phyloP scores from a whole-genome alignment of 371 early-diverging fungal genomes.

The Lichtheimia ornata region DNA sequence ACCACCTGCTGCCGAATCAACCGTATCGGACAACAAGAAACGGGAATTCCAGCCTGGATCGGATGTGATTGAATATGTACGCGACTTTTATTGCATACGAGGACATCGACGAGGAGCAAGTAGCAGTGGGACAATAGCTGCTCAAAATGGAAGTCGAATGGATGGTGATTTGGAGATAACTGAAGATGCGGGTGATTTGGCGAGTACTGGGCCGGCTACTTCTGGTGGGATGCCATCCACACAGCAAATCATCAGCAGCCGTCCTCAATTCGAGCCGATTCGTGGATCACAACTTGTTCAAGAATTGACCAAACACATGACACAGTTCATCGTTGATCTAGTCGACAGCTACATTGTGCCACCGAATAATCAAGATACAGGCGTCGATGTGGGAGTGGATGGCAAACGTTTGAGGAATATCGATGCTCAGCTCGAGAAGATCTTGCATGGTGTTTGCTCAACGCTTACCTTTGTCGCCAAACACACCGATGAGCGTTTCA shows the following conservation, averaged over 20 bases:
- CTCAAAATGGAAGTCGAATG: conserved; percentile 1
- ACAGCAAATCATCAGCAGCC: conserved; percentile 12
- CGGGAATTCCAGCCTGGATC: conserved; percentile 26
- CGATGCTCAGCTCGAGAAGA: conserved; percentile 36
- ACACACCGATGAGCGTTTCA: conserved; percentile 19
- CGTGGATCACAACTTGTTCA: conserved; percentile 38
- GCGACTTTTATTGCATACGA: conserved; percentile 37
- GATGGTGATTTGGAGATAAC: conserved; percentile 2
- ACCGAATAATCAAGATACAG: conserved; percentile 21
- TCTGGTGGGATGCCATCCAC: conserved; percentile 3
- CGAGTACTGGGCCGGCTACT: conserved; percentile 14
- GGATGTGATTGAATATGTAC: conserved; percentile 37
- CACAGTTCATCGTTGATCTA: conserved; percentile 30
- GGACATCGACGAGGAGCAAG: conserved; percentile 3
- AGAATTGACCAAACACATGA: conserved; percentile 30
- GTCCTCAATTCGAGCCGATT: conserved; percentile 36
- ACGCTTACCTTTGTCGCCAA: conserved; percentile 23
- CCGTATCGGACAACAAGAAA: background rate
- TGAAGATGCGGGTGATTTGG: conserved; percentile 46
- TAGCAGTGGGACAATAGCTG: background rate
- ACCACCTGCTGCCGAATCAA: conserved; percentile 1
- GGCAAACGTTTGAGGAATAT: conserved; percentile 35
- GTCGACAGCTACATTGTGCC: conserved; percentile 34
- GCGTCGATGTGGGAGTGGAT: conserved; percentile 44
- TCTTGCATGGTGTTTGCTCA: conserved; percentile 29